Evolutionary conservation across 208 protist genomes (phyloP), one percentile per base, ranked within the genome.

Genomic region (Leishmania major): DNA sequence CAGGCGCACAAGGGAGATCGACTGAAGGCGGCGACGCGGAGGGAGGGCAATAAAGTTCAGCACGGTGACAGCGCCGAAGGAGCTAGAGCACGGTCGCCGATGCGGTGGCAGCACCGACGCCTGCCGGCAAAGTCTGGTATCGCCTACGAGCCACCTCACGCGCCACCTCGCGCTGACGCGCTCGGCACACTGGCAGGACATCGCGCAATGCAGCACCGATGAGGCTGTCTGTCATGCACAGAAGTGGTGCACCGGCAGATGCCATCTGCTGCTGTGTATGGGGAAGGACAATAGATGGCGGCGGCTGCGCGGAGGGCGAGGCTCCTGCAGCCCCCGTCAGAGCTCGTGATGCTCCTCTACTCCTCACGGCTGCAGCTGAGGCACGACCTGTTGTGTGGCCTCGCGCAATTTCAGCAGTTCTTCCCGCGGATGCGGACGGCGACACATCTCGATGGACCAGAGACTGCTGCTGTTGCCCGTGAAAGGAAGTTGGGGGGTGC

Each of bases 151-250:
- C 51, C 77, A 85, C 82, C n/a, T 85, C 82, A n/a, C 82, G 82
- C 7, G 82, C 82, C 77, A 85, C 82, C 77, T 80, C 60, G 35
- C 72, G 76, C 77, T 85, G 82, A 7, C 82, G 82, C 4, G 82
- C 77, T 15, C 75, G 47, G 40, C 82, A 85, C 28, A 78, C 77
- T 3, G 82, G 82, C 62, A 85, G 35, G 17, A 85, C 71, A 45
- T 85, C 82, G 10, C 62, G 82, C 77, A 85, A 55, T 22, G 82
- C 82, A 0, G 82, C 82, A 15, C 82, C 82, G 37, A 85, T 85
- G 45, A 85, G 77, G 4, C 70, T 78, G 82, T 85, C 82, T 17
- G 82, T 81, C 70, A 85, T 78, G 49, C 70, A 85, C 64, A 78
- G 35, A 47, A 64, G 59, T 37, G 81, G 75, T n/a, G 57, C 17